Percentiles rank a stretch among this genome's conserved stretches.
phyloP scores from a whole-genome alignment of 108 stramenopile genomes.

The Nitzschia sp. region DNA sequence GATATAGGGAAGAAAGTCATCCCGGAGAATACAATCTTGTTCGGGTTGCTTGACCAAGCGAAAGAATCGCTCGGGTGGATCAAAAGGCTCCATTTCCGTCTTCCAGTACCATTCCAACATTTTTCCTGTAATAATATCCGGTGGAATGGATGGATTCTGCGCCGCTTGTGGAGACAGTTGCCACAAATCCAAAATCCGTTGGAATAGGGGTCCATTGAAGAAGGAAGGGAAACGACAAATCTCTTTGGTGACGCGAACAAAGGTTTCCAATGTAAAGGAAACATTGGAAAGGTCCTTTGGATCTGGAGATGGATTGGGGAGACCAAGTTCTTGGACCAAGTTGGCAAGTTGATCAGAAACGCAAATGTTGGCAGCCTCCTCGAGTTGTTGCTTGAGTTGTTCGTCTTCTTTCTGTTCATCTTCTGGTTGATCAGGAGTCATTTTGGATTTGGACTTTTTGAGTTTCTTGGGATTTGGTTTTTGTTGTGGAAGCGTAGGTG shows the following conservation, averaged over 20 bases:
- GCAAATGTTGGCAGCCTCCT: slow-evolving; percentile 2
- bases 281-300: slow-evolving; percentile 9
- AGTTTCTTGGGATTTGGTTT: slow-evolving; percentile 1
- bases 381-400: slow-evolving; percentile 1
- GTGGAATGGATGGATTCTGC: neutral
- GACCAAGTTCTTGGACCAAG: slow-evolving; percentile 6
- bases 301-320: neutral
- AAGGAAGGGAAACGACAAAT: slow-evolving; percentile 90
- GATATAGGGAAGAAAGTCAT: slow-evolving; percentile 94
- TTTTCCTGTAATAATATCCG: slow-evolving; percentile 45
- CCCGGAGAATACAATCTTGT: slow-evolving; percentile 75
- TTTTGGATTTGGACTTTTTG: neutral
- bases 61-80: slow-evolving; percentile 89
- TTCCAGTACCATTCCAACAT: slow-evolving; percentile 84
- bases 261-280: slow-evolving; percentile 59
- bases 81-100: slow-evolving; percentile 90
- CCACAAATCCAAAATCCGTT: slow-evolving; percentile 74
- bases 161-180: slow-evolving; percentile 19
- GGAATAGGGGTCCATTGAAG: slow-evolving; percentile 87
- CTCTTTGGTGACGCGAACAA: slow-evolving; percentile 91
- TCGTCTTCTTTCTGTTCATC: slow-evolving; percentile 20
- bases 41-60: slow-evolving; percentile 81
- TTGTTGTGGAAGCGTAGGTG: neutral
- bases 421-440: slow-evolving; percentile 7
- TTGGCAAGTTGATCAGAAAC: slow-evolving; percentile 28